Base-by-base conservation (phyloP, 768 basidiomycete species). In the Xerocomus brunneocitrinus region DNA sequence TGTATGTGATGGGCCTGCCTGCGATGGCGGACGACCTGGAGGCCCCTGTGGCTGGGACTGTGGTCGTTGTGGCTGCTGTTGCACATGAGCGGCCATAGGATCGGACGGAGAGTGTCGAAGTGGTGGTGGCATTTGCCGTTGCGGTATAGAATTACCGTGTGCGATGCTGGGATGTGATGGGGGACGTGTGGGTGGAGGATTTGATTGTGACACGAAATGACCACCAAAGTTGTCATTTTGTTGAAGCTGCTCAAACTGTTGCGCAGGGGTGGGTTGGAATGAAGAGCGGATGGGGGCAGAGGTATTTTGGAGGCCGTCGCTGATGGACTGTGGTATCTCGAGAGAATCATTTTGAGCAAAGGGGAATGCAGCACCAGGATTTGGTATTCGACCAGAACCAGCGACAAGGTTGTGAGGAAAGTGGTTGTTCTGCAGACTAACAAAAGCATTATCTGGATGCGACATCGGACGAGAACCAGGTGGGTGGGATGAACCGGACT, bases 221-320 rank as follows among this genome's bases (percentile, higher is more conserved):
- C 60, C 30, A 32, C 56, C 42, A 52, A 70, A 77, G 34, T 54
- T 62, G 44, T 74, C 70, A 50, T 56, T 57, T 57, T 73, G 70
- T 55, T 74, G 76, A 74, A 83, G 81, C 61, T 82, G 76, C 51
- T 80, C 80, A 55, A 79, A 76, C 51, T 81, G 79, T 62, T 89
- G 85, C 3, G 83, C 82, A 2, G 86, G 84, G 0, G 85, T 86
- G 12, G 76, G 63, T 28, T 76, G 76, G 60, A 83, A 82, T 8
- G 67, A 62, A 5, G 71, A 30, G 27, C 79, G 79, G 31, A 61
- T 60, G 24, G 59, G 49, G 47, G 66, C 73, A 9, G 75, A 61
- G 16, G 79, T 67, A 40, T 70, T 69, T 35, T 73, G 72, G 32
- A 69, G 74, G 49, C 64, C 72, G 31, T 71, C 67, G 35, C 71